A percentile compares a stretch with the other conserved stretches of the same genome.
Conservation (phyloP, 2,329 filamentous ascomycete genomes). For the Westerdykella sp. region DNA sequence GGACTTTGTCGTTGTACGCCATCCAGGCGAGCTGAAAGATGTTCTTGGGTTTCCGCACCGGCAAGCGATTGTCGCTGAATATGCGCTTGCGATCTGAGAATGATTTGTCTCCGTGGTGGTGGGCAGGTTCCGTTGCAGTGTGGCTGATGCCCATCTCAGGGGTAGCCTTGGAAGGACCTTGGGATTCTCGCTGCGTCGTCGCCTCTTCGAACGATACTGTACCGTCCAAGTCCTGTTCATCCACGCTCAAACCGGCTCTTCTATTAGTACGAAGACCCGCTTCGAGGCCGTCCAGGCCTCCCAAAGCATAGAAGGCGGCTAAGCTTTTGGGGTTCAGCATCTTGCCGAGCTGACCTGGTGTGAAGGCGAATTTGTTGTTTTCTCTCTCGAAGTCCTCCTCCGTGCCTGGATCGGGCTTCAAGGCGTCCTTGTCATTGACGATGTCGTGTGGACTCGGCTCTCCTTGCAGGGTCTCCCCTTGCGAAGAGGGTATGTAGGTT, state of each 20-base stretch:
- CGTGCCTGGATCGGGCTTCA: constrained; percentile 69
- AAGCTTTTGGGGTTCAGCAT: constrained; percentile 74
- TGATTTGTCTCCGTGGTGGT: constrained; percentile 14
- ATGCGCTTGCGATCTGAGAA: constrained; percentile 63
- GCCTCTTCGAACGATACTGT: constrained; percentile 63
- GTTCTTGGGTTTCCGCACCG: constrained; percentile 62
- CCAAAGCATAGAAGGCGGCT: constrained; percentile 67
- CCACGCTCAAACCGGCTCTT: constrained; percentile 60
- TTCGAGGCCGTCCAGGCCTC: constrained; percentile 65
- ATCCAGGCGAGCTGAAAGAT: constrained; percentile 71
- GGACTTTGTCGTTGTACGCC: constrained; percentile 74
- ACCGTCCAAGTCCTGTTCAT: constrained; percentile 61
- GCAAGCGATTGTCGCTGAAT: constrained; percentile 64
- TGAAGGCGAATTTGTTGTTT: constrained; percentile 75
- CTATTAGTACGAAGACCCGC: constrained; percentile 65
- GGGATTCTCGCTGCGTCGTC: constrained; percentile 22
- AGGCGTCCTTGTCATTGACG: constrained; percentile 60
- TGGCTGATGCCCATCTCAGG: constrained; percentile 5
- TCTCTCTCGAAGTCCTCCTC: constrained; percentile 69
- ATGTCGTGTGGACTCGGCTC: constrained; percentile 46
- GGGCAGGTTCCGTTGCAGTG: constrained; percentile 13
- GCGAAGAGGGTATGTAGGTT: constrained; percentile 49
- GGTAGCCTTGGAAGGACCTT: constrained; percentile 15
- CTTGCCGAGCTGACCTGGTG: constrained; percentile 74
- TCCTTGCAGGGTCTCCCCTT: constrained; percentile 39